Conservation (phyloP, 306 rosid genomes). For the Begonia loranthoides region DNA sequence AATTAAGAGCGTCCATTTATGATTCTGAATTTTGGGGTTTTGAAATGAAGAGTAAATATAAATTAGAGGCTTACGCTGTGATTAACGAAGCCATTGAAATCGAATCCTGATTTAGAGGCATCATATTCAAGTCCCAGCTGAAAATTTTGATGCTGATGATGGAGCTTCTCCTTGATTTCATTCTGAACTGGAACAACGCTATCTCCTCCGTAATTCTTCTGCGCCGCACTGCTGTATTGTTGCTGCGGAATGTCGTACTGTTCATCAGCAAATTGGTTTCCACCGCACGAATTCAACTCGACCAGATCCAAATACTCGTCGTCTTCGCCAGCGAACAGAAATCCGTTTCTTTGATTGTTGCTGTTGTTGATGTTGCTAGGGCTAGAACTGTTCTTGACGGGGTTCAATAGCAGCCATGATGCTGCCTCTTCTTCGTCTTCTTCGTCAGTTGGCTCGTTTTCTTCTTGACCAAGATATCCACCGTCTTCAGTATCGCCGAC, state of each 20-base stretch:
- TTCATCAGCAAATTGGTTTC: constrained; percentile 21
- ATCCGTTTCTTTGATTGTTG: constrained; percentile 24
- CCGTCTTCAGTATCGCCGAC: constrained; percentile 2
- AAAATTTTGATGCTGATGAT: constrained; percentile 28
- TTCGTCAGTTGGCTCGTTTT: constrained; percentile 26
- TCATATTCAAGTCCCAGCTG: constrained; percentile 56
- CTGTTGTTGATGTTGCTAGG: background rate
- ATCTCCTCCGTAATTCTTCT: constrained; percentile 36
- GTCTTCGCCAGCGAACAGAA: constrained; percentile 52
- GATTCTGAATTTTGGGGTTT: too few relatives aligned
- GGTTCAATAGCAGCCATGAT: constrained; percentile 75
- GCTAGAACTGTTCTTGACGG: constrained; percentile 17
- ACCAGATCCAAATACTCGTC: constrained; percentile 81
- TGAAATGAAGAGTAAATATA: too few relatives aligned
- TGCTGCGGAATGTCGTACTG: constrained; percentile 13
- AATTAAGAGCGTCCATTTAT: background rate
- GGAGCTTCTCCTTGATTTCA: constrained; percentile 21
- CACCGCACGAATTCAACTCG: constrained; percentile 47
- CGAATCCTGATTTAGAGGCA: constrained; percentile 38
- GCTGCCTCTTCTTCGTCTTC: constrained; percentile 73
- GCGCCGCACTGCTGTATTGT: constrained; percentile 25
- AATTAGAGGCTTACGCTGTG: constrained; percentile 50
- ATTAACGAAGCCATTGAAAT: constrained; percentile 40
- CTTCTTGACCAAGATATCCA: constrained; percentile 24
- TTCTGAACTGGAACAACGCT: constrained; percentile 69